Conservation (phyloP, 768 basidiomycete genomes). For the Gymnopilus dilepis region DNA sequence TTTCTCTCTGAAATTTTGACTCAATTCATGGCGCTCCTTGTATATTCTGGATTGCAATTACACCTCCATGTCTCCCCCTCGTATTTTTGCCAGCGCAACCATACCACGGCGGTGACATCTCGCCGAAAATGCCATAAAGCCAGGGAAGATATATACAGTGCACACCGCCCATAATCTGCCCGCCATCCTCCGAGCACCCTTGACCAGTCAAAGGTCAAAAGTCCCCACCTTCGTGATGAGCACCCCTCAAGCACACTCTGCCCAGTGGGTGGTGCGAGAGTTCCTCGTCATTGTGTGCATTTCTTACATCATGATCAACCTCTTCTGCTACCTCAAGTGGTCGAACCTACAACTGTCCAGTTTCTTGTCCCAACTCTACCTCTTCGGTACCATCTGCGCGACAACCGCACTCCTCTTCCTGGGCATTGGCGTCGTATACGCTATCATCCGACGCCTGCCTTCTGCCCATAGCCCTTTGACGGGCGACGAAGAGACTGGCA, state of each 20-base stretch:
- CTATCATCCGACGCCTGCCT: background rate
- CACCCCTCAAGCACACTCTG: background rate
- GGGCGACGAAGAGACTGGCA: background rate
- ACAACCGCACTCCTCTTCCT: background rate
- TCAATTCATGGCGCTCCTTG: too few species aligned
- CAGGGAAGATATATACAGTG: background rate
- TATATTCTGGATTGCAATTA: too few species aligned
- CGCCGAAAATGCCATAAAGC: background rate
- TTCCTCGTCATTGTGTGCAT: background rate
- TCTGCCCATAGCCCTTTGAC: background rate
- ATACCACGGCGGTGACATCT: background rate
- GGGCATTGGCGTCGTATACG: background rate
- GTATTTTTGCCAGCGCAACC: background rate
- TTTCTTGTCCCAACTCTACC: background rate
- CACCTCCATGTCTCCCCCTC: too few species aligned
- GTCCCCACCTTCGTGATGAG: background rate
- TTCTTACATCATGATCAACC: background rate
- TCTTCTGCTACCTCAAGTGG: slow-evolving; percentile 2
- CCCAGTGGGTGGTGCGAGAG: background rate
- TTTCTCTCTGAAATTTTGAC: too few species aligned
- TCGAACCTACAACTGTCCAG: background rate
- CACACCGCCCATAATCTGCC: background rate
- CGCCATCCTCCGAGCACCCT: background rate
- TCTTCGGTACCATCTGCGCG: background rate
- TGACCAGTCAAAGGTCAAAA: background rate